Evolutionary conservation across 2,329 filamentous ascomycete genomes (phyloP), one percentile per base, ranked within the genome.

Genomic region (Eutypella sp.): DNA sequence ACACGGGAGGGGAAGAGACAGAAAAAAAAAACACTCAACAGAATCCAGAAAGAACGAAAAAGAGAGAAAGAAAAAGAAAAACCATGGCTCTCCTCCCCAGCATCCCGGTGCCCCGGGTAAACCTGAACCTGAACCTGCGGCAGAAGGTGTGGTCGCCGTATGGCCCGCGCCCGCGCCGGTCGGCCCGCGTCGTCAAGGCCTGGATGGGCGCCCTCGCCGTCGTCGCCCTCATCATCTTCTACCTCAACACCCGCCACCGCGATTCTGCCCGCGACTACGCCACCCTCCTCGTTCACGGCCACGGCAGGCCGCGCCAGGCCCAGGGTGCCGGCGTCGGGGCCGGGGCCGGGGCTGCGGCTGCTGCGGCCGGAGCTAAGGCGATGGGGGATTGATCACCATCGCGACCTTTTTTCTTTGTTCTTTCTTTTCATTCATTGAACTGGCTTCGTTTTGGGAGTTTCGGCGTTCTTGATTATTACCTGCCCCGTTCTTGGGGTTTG

Each of bases 131-230:
- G 15, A 37, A 37, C 10, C 5, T 15, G 5, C 11, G 15, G 5
- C 19, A 22, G 3, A 56, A 52, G 38, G 34, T 55, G 42, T 55
- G 52, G 43, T 62, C 59, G 23, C 60, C 60, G 7, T 64, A 63
- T 47, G 60, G 54, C 34, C 58, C 60, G 27, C 53, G 59, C 42
- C 58, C 50, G 25, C 49, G 53, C 42, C 53, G 60, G 19, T 58
- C 60, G 9, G 48, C 52, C 27, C 60, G 48, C 38, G 46, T 62
- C 11, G 40, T 62, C n/a, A 7, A 58, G 15, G 36, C 52, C 25
- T 64, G 61, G 61, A 53, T 62, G 40, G 46, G 45, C n/a, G 44
- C 58, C 4, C 48, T 64, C 20, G 38, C 54, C 27, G 18, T 60
- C 7, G 48, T 60, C 16, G 43, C 62, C 5, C 25, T 50, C 25